Conservation (phyloP, 1,284 basidiomycete genomes). For the Cutaneotrichosporon sp. region DNA sequence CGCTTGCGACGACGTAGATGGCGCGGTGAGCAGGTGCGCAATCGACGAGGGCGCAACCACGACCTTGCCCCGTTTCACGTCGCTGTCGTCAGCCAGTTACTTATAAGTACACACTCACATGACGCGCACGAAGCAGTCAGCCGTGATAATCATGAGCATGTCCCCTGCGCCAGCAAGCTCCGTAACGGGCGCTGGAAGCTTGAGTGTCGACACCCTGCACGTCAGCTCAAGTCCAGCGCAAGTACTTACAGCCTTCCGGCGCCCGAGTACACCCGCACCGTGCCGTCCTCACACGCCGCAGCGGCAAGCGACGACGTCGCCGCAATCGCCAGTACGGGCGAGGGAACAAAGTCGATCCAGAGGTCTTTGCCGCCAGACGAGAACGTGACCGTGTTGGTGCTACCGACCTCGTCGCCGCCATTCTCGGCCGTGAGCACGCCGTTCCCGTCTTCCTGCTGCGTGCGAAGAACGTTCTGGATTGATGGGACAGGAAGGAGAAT, state of each 20-base stretch:
- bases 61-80: constrained; percentile 60
- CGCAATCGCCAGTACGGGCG: constrained; percentile 61
- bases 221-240: constrained; percentile 8
- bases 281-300: constrained; percentile 68
- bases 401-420: constrained; percentile 58
- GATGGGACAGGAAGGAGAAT: constrained; percentile 15
- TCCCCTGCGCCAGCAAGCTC: constrained; percentile 62
- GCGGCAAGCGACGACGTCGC: constrained; percentile 67
- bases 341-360: constrained; percentile 83
- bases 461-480: constrained; percentile 33
- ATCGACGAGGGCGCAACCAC: constrained; percentile 64
- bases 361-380: constrained; percentile 62
- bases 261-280: constrained; percentile 68
- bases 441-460: constrained; percentile 21
- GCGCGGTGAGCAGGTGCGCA: constrained; percentile 53
- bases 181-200: constrained; percentile 64
- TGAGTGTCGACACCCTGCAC: constrained; percentile 60
- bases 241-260: constrained; percentile 64
- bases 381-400: constrained; percentile 34
- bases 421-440: constrained; percentile 61
- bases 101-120: constrained; percentile 55
- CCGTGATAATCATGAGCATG: constrained; percentile 66
- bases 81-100: constrained; percentile 52
- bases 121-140: constrained; percentile 62
- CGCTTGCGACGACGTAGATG: constrained; percentile 43